Evolutionary conservation across 2,329 filamentous ascomycete species (phyloP), one percentile per base, ranked within the genome.

Genomic region (Verticillium alfalfae): DNA sequence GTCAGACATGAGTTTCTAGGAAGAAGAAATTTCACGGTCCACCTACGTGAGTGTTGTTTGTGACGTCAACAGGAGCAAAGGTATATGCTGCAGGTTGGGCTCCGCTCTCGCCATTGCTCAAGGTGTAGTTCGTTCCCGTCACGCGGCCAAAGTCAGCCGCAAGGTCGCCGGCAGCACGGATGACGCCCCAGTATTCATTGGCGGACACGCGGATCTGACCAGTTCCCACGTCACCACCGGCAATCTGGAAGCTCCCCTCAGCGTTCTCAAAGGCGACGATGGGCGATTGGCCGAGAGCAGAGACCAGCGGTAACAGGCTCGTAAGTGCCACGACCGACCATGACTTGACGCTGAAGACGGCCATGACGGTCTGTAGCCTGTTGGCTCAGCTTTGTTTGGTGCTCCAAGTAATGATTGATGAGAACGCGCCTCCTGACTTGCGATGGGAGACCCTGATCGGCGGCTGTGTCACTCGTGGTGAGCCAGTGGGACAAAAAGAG

Each of bases 131-230:
- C 34, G 75, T 80, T 9, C 88, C 87, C 0, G 87, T 90, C 5
- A 91, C 87, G n/a, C 86, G 83, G 16, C 88, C 88, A 74, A 92
- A 89, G 71, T 92, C 89, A 4, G 78, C 69, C 0, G 87, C 86
- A 10, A 92, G 79, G 71, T 92, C 88, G 45, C 86, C 79, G 0
- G 87, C 88, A 5, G 86, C 87, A 34, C 88, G 82, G 60, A 90
- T 79, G 1, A 91, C 88, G 61, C 87, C 88, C 75, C 85, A 88
- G 78, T 84, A 89, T 63, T 91, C 88, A 61, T 83, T 75, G 22
- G 72, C 67, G 10, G 84, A 83, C n/a, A 87, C 77, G 2, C 83
- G 74, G 58, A 88, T 84, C 68, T 84, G 81, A 0, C 80, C 76
- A 58, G 72, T 66, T 13, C 72, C 69, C 26, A 72, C 65, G 4